phyloP scores from a whole-genome alignment of 225 moss, liverwort and hornwort species.

The Sphagnum contortum region DNA sequence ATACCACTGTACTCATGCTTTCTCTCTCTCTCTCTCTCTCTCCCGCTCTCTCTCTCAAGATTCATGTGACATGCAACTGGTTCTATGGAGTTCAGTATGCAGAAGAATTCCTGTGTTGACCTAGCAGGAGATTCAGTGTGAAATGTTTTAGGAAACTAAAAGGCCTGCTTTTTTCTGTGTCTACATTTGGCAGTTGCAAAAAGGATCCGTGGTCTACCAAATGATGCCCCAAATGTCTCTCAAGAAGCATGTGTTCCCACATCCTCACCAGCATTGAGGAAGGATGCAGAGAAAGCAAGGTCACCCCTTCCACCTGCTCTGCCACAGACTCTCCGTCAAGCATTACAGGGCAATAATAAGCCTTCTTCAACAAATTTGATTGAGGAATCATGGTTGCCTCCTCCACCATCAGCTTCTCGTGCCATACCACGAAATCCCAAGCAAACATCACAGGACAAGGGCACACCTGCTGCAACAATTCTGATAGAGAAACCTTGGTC shows the following conservation, averaged over 20 bases:
- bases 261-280: too few relatives aligned
- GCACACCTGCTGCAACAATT: conserved; percentile 15
- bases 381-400: too few relatives aligned
- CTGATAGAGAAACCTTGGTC: conserved; percentile 13
- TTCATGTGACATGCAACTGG: neutral
- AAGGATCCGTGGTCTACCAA: too few relatives aligned
- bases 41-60: neutral
- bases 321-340: neutral
- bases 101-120: neutral
- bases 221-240: too few relatives aligned
- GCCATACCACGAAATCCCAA: conserved; percentile 7
- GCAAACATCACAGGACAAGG: conserved; percentile 17
- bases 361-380: conserved; percentile 10
- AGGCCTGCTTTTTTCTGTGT: too few relatives aligned
- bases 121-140: neutral
- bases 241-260: too few relatives aligned
- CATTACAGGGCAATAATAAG: conserved; percentile 4
- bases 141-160: too few relatives aligned
- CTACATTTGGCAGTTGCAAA: too few relatives aligned
- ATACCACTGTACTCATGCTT: neutral
- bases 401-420: conserved; percentile 1
- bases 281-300: neutral
- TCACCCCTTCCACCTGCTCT: neutral
- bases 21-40: neutral
- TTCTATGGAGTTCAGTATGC: neutral